phyloP scores from a whole-genome alignment of 2,329 filamentous ascomycete genomes.

The Aspergillus amoenus region DNA sequence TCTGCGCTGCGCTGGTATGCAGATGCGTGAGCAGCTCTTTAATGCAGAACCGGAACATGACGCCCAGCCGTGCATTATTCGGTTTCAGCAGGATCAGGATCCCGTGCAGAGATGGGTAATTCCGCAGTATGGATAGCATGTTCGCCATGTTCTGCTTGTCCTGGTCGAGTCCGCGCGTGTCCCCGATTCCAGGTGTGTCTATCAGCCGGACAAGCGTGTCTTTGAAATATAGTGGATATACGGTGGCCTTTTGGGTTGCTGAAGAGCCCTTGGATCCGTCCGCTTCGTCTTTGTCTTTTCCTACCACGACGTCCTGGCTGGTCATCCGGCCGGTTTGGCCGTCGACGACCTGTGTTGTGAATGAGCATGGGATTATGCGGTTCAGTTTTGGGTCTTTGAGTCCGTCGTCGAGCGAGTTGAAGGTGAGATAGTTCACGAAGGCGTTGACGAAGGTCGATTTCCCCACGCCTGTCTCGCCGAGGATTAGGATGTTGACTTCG shows the following conservation, averaged over 20 bases:
- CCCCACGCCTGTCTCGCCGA: constrained; percentile 7
- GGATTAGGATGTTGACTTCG: constrained; percentile 8
- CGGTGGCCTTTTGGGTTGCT: constrained; percentile 5
- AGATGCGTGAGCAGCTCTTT: constrained; percentile 5
- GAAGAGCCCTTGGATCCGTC: constrained; percentile 3
- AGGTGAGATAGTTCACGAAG: constrained; percentile 8
- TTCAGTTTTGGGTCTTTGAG: not conserved
- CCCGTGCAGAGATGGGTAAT: constrained; percentile 5
- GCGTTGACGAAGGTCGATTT: constrained; percentile 11
- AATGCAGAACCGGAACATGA: constrained; percentile 7
- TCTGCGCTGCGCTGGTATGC: constrained; percentile 9
- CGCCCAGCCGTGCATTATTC: constrained; percentile 1
- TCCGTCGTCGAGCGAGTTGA: not conserved
- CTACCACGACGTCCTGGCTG: constrained; percentile 1
- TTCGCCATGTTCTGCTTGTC: constrained; percentile 11
- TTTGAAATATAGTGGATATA: constrained; percentile 4
- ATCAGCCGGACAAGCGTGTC: constrained; percentile 7
- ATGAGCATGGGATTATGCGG: constrained; percentile 8
- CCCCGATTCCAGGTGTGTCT: constrained; percentile 6
- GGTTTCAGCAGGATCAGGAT: constrained; percentile 8
- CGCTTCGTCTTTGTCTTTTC: not conserved
- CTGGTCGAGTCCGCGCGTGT: constrained; percentile 4
- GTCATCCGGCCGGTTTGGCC: not conserved
- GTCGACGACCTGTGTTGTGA: constrained; percentile 7
- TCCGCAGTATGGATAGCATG: constrained; percentile 3